Evolutionary conservation across 352 stramenopile genomes (phyloP).

Genomic region (Plasmopara viticola): DNA sequence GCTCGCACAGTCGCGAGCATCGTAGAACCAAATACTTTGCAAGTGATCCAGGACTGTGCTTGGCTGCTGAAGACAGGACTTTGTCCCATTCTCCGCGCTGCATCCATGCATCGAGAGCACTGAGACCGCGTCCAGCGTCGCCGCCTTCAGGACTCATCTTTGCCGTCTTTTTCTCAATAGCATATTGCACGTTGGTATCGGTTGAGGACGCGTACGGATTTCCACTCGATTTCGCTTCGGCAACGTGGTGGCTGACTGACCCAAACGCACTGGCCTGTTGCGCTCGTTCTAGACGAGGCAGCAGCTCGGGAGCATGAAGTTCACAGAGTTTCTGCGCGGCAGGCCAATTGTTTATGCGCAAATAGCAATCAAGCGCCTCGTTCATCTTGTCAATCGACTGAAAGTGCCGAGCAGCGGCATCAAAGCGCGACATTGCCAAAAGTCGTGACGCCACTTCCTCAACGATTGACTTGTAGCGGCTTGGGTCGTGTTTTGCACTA

Average conservation of each 20-base stretch:
- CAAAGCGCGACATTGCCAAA: slow-evolving; percentile 75
- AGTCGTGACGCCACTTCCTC: slow-evolving; percentile 84
- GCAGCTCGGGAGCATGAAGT: slow-evolving; percentile 68
- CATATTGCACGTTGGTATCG: slow-evolving; percentile 41
- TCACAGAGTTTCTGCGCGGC: slow-evolving; percentile 74
- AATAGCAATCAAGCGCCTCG: slow-evolving; percentile 86
- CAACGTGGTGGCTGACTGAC: slow-evolving; percentile 29
- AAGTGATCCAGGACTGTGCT: slow-evolving; percentile 65
- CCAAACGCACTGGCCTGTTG: slow-evolving; percentile 80
- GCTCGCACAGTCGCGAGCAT: slow-evolving; percentile 59
- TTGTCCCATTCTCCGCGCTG: slow-evolving; percentile 92
- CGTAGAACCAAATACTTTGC: slow-evolving; percentile 85
- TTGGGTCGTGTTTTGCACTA: slow-evolving; percentile 79
- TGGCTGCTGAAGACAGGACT: slow-evolving; percentile 80
- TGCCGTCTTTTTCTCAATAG: slow-evolving; percentile 45
- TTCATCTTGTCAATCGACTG: slow-evolving; percentile 88
- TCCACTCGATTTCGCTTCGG: slow-evolving; percentile 39
- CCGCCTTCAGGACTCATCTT: slow-evolving; percentile 43
- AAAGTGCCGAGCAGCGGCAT: slow-evolving; percentile 85
- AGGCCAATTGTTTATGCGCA: slow-evolving; percentile 71
- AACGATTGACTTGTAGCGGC: slow-evolving; percentile 85
- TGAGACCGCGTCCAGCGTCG: slow-evolving; percentile 34
- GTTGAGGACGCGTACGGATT: slow-evolving; percentile 50
- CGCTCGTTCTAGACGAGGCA: slow-evolving; percentile 72
- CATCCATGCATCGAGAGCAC: slow-evolving; percentile 87